phyloP scores from a whole-genome alignment of 768 basidiomycete genomes.

The Phylloporus sp. region DNA sequence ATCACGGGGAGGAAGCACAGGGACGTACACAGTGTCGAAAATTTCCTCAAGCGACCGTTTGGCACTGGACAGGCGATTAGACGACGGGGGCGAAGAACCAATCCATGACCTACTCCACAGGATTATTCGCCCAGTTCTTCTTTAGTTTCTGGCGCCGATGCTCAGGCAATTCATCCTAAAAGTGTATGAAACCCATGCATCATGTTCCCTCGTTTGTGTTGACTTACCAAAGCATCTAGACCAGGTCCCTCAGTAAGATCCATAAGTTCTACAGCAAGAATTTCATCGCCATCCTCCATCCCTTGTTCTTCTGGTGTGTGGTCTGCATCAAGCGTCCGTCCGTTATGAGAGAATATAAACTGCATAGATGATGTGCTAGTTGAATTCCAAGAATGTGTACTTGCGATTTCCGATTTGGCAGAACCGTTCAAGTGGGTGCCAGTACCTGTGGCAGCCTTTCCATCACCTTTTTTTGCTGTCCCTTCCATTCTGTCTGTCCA shows the following conservation, averaged over 20 bases:
- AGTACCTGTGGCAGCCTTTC: constrained; percentile 25
- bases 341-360: constrained; percentile 84
- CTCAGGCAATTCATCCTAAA: constrained; percentile 63
- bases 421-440: constrained; percentile 43
- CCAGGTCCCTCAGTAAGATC: constrained; percentile 73
- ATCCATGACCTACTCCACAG: constrained; percentile 55
- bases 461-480: constrained; percentile 44
- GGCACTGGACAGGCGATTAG: constrained; percentile 45
- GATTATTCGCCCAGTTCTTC: constrained; percentile 80
- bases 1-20: neutral
- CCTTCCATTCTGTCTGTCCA: constrained; percentile 89
- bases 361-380: constrained; percentile 50
- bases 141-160: constrained; percentile 64
- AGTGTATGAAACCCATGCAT: constrained; percentile 1
- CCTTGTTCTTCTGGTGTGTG: constrained; percentile 84
- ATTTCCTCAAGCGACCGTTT: constrained; percentile 74
- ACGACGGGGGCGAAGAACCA: neutral
- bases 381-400: constrained; percentile 40
- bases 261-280: constrained; percentile 87
- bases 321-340: constrained; percentile 72
- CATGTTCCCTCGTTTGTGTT: neutral
- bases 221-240: constrained; percentile 59
- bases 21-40: constrained; percentile 77
- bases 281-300: constrained; percentile 87
- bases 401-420: constrained; percentile 49